These are phyloP conservation scores for Salix suchowensis DNA, from an alignment of 345 rosid genomes.

Conservation along the genomic window DNA sequence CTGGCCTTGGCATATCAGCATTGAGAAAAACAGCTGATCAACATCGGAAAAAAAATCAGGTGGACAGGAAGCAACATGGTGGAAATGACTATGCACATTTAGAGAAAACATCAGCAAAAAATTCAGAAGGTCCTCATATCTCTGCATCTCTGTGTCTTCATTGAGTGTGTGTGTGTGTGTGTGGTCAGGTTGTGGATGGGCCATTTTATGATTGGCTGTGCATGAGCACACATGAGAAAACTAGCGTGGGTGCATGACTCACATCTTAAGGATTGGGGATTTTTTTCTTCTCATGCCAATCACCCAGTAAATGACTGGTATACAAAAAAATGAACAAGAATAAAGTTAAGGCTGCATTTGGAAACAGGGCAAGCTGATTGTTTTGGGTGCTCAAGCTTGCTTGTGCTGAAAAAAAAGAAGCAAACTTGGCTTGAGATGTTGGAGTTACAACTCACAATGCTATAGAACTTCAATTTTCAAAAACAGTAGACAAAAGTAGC, in stretches of 20 bases:
- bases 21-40: constrained; percentile 47
- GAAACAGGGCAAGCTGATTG: background rate
- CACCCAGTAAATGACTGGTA: background rate
- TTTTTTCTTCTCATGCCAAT: background rate
- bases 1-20: constrained; percentile 51
- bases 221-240: background rate
- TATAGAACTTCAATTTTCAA: background rate
- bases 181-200: background rate
- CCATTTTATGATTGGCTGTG: background rate
- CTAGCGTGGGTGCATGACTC: background rate
- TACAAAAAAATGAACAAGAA: background rate
- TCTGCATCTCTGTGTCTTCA: constrained; percentile 1
- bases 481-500: no score
- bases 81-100: constrained; percentile 16
- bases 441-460: background rate
- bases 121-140: constrained; percentile 38
- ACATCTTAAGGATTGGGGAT: background rate
- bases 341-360: background rate
- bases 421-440: background rate
- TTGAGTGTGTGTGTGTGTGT: background rate
- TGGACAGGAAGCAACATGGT: constrained; percentile 29
- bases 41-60: constrained; percentile 33
- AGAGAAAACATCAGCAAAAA: constrained; percentile 24
- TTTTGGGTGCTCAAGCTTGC: background rate
- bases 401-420: background rate